Percentiles rank a stretch among this genome's conserved stretches.
Evolutionary conservation across 2,329 filamentous ascomycete species (phyloP).

Genomic region (Dactylellina cionopaga): DNA sequence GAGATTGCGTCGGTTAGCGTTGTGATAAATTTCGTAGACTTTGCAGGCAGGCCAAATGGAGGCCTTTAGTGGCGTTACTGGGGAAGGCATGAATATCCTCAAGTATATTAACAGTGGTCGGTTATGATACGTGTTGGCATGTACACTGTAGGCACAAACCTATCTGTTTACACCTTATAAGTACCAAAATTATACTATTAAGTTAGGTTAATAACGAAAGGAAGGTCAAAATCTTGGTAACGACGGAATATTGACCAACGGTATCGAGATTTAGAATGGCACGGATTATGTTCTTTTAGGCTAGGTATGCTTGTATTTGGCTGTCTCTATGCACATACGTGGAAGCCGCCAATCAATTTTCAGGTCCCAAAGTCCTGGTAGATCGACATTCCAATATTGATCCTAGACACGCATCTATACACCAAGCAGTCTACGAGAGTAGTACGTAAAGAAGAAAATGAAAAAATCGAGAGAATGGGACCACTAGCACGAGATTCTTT

Average conservation of each 20-base stretch:
- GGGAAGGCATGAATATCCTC: not conserved
- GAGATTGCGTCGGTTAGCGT: constrained; percentile 35
- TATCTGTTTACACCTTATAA: not conserved
- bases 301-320: not conserved
- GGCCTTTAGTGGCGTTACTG: not conserved
- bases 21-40: not conserved
- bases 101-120: constrained; percentile 25
- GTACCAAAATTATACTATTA: constrained; percentile 26
- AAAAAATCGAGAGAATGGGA: too few species aligned
- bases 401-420: constrained; percentile 22
- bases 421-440: not conserved
- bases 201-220: constrained; percentile 18
- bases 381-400: constrained; percentile 10
- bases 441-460: too few species aligned
- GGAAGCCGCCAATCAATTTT: constrained; percentile 29
- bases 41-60: not conserved
- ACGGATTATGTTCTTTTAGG: constrained; percentile 25
- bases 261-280: constrained; percentile 29
- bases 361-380: constrained; percentile 1
- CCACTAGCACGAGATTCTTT: not conserved
- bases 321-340: constrained; percentile 2
- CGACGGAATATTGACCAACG: constrained; percentile 24
- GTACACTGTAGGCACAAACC: not conserved
- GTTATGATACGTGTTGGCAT: constrained; percentile 1
- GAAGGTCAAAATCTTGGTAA: constrained; percentile 35